These are phyloP conservation scores for Astrocystis sublimbata DNA, from an alignment of 495 filamentous ascomycete genomes.

Conservation along the genomic window DNA sequence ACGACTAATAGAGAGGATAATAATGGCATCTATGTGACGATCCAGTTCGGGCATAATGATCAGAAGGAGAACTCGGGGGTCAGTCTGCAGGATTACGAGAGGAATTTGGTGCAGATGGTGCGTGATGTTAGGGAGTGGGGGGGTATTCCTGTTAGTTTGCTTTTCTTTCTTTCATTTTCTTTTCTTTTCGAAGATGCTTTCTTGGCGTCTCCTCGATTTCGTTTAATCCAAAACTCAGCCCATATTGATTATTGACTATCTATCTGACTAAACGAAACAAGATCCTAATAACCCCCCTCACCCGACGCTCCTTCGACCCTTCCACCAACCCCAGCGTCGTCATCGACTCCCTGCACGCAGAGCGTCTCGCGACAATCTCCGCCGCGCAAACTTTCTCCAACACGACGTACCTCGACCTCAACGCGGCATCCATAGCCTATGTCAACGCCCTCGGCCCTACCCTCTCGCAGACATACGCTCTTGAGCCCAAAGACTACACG, in stretches of 20 bases:
- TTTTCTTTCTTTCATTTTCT: too few relatives aligned
- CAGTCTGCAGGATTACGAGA: conserved; percentile 36
- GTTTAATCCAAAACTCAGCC: too few relatives aligned
- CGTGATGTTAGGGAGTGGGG: conserved; percentile 40
- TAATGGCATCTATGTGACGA: conserved; percentile 49
- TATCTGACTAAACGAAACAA: neutral
- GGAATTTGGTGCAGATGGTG: conserved; percentile 45
- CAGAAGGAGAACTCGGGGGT: conserved; percentile 47
- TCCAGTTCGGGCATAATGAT: conserved; percentile 60
- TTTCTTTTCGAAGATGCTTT: too few relatives aligned
- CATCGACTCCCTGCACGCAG: conserved; percentile 40
- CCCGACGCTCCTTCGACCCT: conserved; percentile 43
- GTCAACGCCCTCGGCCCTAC: conserved; percentile 47
- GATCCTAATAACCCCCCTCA: conserved; percentile 43
- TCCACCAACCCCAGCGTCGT: conserved; percentile 33
- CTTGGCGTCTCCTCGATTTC: too few relatives aligned
- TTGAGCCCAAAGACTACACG: conserved; percentile 41
- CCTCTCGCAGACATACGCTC: conserved; percentile 43
- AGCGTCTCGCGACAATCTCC: conserved; percentile 43
- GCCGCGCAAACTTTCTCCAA: conserved; percentile 29
- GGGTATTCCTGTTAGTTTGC: conserved; percentile 35
- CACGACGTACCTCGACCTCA: conserved; percentile 44
- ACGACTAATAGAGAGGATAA: conserved; percentile 17
- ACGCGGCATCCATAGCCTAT: conserved; percentile 43
- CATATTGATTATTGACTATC: neutral